phyloP scores from a whole-genome alignment of 2,329 filamentous ascomycete species.

The Neonectria coccinea region DNA sequence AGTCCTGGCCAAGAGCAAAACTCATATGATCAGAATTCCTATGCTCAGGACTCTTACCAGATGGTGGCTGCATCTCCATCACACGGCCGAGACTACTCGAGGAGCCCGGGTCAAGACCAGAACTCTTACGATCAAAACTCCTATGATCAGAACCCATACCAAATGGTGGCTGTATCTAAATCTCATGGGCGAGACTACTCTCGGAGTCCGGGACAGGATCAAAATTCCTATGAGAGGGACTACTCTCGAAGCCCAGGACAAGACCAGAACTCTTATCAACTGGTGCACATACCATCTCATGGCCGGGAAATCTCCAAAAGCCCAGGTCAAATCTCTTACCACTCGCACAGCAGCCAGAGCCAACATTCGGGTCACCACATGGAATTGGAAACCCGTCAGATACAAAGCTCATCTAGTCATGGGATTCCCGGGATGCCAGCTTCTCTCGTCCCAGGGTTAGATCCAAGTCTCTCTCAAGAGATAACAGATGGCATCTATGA shows the following conservation, averaged over 20 bases:
- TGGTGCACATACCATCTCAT: slow-evolving; percentile 26
- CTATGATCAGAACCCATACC: slow-evolving; percentile 11
- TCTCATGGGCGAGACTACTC: slow-evolving; percentile 11
- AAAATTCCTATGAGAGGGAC: slow-evolving; percentile 11
- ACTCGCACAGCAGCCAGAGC: slow-evolving; percentile 47
- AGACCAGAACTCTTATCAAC: slow-evolving; percentile 17
- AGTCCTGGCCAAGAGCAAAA: slow-evolving; percentile 6
- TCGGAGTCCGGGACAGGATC: slow-evolving; percentile 18
- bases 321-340: slow-evolving; percentile 46
- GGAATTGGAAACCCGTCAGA: slow-evolving; percentile 53
- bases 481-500: slow-evolving; percentile 69
- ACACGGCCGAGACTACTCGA: slow-evolving; percentile 5
- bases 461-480: slow-evolving; percentile 67
- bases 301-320: slow-evolving; percentile 52
- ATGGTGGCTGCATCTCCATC: slow-evolving; percentile 46
- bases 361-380: slow-evolving; percentile 48
- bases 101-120: slow-evolving; percentile 14
- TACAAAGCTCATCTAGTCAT: slow-evolving; percentile 53
- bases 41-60: slow-evolving; percentile 5
- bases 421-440: slow-evolving; percentile 63
- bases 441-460: slow-evolving; percentile 71
- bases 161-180: slow-evolving; percentile 46
- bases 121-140: slow-evolving; percentile 25
- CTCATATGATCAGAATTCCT: slow-evolving; percentile 16
- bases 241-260: slow-evolving; percentile 17